Conservation (phyloP, 148 eudicot genomes). For the Amaranthus palmeri region DNA sequence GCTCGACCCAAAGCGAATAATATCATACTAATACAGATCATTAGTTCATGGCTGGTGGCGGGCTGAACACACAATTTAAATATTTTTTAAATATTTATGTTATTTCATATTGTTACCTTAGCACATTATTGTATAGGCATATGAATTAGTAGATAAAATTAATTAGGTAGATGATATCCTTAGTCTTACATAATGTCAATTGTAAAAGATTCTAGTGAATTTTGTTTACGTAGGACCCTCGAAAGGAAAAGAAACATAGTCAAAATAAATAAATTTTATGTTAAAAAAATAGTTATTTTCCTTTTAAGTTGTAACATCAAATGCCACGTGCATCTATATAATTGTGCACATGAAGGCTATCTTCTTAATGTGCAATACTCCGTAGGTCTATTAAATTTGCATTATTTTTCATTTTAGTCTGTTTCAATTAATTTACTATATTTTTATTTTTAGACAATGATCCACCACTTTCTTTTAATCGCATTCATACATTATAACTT, state of each 20-base stretch:
- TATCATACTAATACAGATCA: too few species aligned
- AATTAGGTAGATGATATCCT: neutral
- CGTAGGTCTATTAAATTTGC: neutral
- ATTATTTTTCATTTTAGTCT: too few species aligned
- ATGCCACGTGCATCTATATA: conserved; percentile 33
- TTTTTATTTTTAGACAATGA: too few species aligned
- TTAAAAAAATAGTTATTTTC: neutral
- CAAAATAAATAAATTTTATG: neutral
- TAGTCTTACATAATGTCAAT: neutral
- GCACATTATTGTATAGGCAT: too few species aligned
- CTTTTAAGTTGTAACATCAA: conserved; percentile 14
- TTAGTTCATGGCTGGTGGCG: too few species aligned
- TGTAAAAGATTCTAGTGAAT: neutral
- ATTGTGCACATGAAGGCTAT: conserved; percentile 26
- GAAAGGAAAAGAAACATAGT: conserved; percentile 2
- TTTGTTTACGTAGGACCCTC: conserved; percentile 9
- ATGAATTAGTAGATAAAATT: too few species aligned
- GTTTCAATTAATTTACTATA: too few species aligned
- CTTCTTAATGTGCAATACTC: conserved; percentile 7
- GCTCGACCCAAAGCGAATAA: too few species aligned
- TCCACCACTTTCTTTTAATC: neutral
- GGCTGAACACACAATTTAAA: too few species aligned
- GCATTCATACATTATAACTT: neutral
- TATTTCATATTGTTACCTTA: too few species aligned
- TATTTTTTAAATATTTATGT: too few species aligned